Conservation (phyloP, 1,139 yeast genomes). For the Arxiozyma bovina region DNA sequence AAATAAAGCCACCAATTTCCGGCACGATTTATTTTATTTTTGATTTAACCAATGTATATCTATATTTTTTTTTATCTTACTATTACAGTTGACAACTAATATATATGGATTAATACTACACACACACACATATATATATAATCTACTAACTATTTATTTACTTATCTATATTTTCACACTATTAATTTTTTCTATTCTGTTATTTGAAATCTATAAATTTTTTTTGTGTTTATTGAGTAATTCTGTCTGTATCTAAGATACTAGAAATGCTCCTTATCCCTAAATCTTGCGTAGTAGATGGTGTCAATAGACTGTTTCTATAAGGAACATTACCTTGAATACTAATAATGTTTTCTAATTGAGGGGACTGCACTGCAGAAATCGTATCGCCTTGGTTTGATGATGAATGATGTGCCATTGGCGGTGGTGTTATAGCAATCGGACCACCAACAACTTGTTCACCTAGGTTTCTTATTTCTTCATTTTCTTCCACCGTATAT, state of each 20-base stretch:
- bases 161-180: not conserved
- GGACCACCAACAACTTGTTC: not conserved
- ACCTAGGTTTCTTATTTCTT: not conserved
- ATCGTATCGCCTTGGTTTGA: conserved; percentile 3
- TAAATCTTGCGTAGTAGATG: conserved; percentile 25
- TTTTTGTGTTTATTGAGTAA: conserved; percentile 21
- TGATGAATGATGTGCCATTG: conserved; percentile 9
- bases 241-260: conserved; percentile 26
- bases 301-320: conserved; percentile 24
- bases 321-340: conserved; percentile 28
- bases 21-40: not conserved
- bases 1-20: not conserved
- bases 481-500: conserved; percentile 2
- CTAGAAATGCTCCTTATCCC: conserved; percentile 20
- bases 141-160: not conserved
- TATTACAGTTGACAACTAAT: not conserved
- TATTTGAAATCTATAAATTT: not conserved
- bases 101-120: not conserved
- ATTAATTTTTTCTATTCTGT: not conserved
- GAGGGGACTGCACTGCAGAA: conserved; percentile 23
- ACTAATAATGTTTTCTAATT: conserved; percentile 24
- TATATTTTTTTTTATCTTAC: not conserved
- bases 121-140: not conserved
- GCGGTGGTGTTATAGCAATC: conserved; percentile 8
- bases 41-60: not conserved